Conservation (phyloP, 352 stramenopile genomes). For the Pythium dissotocum region DNA sequence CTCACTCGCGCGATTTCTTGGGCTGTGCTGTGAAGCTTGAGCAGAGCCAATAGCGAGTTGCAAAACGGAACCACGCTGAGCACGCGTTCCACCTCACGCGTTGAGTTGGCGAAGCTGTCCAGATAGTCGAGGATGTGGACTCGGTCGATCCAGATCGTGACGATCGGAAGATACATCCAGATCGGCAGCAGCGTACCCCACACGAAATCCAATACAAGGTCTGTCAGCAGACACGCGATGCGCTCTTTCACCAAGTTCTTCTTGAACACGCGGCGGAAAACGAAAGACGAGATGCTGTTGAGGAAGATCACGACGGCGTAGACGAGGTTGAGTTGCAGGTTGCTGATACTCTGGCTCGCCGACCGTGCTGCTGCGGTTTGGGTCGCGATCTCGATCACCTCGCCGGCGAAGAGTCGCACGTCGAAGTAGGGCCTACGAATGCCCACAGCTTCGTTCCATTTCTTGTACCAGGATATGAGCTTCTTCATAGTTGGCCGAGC, state of each 20-base stretch:
- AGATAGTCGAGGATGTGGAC: neutral
- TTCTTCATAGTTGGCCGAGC: too few species aligned
- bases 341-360: conserved; percentile 11
- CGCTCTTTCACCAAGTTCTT: neutral
- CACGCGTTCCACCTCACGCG: conserved; percentile 13
- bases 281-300: neutral
- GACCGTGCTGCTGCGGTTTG: neutral
- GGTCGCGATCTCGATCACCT: neutral
- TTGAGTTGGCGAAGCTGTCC: neutral
- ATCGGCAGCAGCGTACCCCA: conserved; percentile 27
- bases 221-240: conserved; percentile 8
- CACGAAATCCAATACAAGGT: conserved; percentile 24
- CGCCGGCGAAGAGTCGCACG: neutral
- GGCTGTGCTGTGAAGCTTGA: too few species aligned
- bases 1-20: too few species aligned
- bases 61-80: conserved; percentile 24
- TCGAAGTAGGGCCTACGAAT: conserved; percentile 17
- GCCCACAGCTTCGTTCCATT: too few species aligned
- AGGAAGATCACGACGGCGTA: conserved; percentile 24
- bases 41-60: conserved; percentile 10
- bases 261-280: neutral
- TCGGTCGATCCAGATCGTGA: neutral
- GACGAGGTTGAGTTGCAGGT: conserved; percentile 3
- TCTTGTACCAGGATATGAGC: too few species aligned
- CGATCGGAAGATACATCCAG: conserved; percentile 24